Evolutionary conservation across 2,329 filamentous ascomycete species (phyloP).

Genomic region (Aureobasidium sp.): DNA sequence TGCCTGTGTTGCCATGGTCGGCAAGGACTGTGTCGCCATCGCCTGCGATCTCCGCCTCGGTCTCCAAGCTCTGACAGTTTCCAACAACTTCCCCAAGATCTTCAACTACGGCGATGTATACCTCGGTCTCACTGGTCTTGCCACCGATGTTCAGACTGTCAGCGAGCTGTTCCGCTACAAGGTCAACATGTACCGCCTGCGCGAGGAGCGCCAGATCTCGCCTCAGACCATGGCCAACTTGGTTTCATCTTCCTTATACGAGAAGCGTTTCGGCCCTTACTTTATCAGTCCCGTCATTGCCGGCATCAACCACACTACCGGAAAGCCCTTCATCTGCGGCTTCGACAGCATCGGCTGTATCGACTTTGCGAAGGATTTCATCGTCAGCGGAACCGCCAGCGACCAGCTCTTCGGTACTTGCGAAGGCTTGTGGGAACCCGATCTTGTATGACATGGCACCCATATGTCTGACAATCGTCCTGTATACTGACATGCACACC

Average conservation of each 20-base stretch:
- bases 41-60: conserved; percentile 97
- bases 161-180: conserved; percentile 98
- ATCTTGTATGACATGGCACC: conserved; percentile 61
- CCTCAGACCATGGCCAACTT: conserved; percentile 95
- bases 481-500: conserved; percentile 12
- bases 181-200: conserved; percentile 98
- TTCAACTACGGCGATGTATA: conserved; percentile 96
- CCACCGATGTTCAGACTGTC: conserved; percentile 91
- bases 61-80: conserved; percentile 91
- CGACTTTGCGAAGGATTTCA: conserved; percentile 99
- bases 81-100: conserved; percentile 99
- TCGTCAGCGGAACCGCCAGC: conserved; percentile 90
- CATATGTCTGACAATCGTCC: not conserved
- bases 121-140: conserved; percentile 90
- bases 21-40: conserved; percentile 99
- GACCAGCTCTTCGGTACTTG: conserved; percentile 99
- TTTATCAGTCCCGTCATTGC: conserved; percentile 94
- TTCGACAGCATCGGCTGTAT: conserved; percentile 99
- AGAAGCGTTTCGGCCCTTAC: conserved; percentile 91
- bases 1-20: conserved; percentile 96
- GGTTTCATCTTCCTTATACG: conserved; percentile 84
- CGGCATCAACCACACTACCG: conserved; percentile 87
- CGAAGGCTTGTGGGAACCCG: conserved; percentile 94
- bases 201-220: conserved; percentile 93
- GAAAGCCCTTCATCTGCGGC: conserved; percentile 95